Conservation (phyloP, 352 stramenopile species). For the Pythium diclinum region DNA sequence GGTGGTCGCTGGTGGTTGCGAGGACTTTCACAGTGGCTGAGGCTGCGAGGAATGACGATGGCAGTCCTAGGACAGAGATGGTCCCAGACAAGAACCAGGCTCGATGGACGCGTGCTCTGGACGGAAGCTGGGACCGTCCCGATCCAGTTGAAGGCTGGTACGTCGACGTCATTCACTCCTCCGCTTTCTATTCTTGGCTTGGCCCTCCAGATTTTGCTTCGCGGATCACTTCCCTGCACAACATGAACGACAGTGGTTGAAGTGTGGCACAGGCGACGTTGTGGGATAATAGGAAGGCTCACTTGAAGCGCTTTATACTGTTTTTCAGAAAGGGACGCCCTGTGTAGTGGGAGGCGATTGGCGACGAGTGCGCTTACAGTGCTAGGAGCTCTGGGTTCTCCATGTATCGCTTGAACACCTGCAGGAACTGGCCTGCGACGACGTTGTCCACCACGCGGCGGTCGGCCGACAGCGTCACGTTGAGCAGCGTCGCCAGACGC, state of each 20-base stretch:
- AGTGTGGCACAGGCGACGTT: background rate
- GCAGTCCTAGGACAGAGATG: background rate
- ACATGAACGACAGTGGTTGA: background rate
- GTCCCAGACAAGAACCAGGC: conserved; percentile 3
- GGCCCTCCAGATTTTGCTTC: background rate
- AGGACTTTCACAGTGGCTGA: background rate
- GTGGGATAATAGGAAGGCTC: background rate
- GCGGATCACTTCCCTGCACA: background rate
- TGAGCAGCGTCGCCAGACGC: conserved; percentile 91
- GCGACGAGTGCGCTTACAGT: conserved; percentile 35
- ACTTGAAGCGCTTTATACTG: background rate
- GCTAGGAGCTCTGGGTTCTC: conserved; percentile 90
- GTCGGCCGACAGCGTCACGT: conserved; percentile 95
- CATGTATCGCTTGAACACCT: conserved; percentile 96
- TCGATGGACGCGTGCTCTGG: background rate
- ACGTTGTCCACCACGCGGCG: conserved; percentile 97
- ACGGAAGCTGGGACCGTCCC: background rate
- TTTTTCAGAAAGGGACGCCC: background rate
- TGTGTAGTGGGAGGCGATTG: background rate
- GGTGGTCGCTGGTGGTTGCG: background rate
- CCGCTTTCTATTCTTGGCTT: conserved; percentile 3
- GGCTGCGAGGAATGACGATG: background rate
- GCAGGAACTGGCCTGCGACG: conserved; percentile 94
- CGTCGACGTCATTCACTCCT: background rate
- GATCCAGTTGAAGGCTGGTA: background rate